phyloP scores from a whole-genome alignment of 2,329 filamentous ascomycete species.

The Alternaria dauci region DNA sequence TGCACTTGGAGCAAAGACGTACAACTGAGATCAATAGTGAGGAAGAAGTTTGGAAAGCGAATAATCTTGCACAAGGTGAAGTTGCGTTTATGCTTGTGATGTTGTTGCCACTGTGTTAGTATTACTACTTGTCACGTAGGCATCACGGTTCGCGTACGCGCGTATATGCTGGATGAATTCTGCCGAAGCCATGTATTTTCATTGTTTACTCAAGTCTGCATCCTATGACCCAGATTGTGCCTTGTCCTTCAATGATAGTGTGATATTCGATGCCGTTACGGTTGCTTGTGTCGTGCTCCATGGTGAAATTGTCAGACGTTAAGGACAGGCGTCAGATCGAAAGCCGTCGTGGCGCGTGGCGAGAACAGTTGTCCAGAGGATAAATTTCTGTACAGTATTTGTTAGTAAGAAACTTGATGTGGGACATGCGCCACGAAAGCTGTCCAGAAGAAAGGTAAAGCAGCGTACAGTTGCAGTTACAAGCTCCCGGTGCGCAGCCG shows the following conservation, averaged over 20 bases:
- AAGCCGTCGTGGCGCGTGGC: background rate
- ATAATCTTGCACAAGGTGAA: background rate
- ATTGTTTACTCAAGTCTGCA: background rate
- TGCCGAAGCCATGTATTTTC: background rate
- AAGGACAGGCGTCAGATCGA: constrained; percentile 13
- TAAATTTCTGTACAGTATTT: background rate
- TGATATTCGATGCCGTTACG: background rate
- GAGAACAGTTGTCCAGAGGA: background rate
- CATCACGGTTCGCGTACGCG: background rate
- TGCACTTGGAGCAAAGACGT: background rate
- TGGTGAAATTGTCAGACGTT: background rate
- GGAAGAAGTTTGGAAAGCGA: background rate
- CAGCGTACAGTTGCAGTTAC: constrained; percentile 38
- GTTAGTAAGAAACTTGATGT: background rate
- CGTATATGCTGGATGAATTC: background rate
- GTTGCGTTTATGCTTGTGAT: background rate
- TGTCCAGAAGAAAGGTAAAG: background rate
- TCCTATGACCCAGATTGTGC: background rate
- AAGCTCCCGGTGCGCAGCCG: constrained; percentile 43
- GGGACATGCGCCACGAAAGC: background rate
- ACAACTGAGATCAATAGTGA: background rate
- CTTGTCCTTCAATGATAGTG: background rate
- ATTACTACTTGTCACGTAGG: background rate
- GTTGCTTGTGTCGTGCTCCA: constrained; percentile 6
- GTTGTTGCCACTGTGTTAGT: background rate